These are phyloP conservation scores for Naganishia sp. DNA, from an alignment of 1,284 basidiomycete species.

Conservation along the genomic window DNA sequence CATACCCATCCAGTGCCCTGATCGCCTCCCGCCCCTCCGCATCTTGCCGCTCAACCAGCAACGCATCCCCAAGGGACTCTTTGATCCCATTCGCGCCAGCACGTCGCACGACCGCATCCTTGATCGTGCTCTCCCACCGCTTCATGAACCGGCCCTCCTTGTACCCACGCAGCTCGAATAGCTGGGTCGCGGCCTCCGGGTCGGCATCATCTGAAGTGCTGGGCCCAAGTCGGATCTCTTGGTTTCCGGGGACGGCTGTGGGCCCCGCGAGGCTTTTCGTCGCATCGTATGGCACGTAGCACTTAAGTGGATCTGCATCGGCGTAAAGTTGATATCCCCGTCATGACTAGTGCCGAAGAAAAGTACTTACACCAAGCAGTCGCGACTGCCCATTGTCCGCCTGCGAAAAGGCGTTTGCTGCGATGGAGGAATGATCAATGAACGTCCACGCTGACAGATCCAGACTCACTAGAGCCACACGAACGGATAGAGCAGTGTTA, in stretches of 20 bases:
- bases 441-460: not conserved
- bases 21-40: constrained; percentile 9
- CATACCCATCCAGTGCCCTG: constrained; percentile 19
- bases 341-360: not conserved
- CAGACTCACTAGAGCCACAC: constrained; percentile 19
- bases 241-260: not conserved
- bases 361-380: constrained; percentile 1
- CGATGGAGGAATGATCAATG: not conserved
- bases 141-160: constrained; percentile 26
- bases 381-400: constrained; percentile 5
- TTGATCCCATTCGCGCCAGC: constrained; percentile 2
- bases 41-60: constrained; percentile 20
- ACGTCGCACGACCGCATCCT: constrained; percentile 9
- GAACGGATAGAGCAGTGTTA: constrained; percentile 19
- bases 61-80: constrained; percentile 18
- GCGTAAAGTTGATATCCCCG: too few relatives aligned
- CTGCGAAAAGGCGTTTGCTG: constrained; percentile 24
- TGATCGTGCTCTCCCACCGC: constrained; percentile 22
- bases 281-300: constrained; percentile 14
- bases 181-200: not conserved
- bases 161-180: constrained; percentile 17
- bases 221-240: constrained; percentile 20
- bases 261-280: not conserved
- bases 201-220: not conserved
- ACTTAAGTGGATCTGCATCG: constrained; percentile 18